Percentiles rank a stretch among this genome's conserved stretches.
phyloP scores from a whole-genome alignment of 2,329 filamentous ascomycete species.

The Emmonsiellopsis sp. region DNA sequence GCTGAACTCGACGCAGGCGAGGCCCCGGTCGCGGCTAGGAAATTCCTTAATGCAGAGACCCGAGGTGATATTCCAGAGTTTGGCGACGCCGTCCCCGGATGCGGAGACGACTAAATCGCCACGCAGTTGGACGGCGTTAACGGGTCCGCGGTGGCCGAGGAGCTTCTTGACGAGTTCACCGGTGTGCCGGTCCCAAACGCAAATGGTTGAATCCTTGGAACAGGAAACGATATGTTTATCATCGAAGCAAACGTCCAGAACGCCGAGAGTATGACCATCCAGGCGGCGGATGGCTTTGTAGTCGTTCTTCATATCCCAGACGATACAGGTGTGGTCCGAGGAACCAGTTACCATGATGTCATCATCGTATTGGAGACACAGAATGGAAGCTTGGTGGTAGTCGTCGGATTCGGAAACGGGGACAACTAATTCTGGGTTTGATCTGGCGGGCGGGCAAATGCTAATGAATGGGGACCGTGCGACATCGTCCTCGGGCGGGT shows the following conservation, averaged over 20 bases:
- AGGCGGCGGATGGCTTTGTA: constrained; percentile 75
- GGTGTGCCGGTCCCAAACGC: constrained; percentile 82
- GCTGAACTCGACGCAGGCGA: constrained; percentile 92
- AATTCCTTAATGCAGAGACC: constrained; percentile 88
- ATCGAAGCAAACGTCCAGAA: constrained; percentile 90
- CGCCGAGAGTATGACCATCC: constrained; percentile 69
- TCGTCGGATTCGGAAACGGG: constrained; percentile 28
- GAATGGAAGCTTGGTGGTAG: constrained; percentile 83
- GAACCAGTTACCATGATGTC: constrained; percentile 90
- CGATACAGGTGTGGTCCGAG: constrained; percentile 81
- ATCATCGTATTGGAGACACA: constrained; percentile 91
- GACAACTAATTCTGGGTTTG: constrained; percentile 44
- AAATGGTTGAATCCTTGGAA: constrained; percentile 90
- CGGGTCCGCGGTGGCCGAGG: constrained; percentile 77
- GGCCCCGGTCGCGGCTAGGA: constrained; percentile 76
- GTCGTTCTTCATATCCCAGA: constrained; percentile 72
- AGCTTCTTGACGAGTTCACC: constrained; percentile 68
- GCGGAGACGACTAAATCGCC: constrained; percentile 89
- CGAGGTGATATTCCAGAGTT: constrained; percentile 89
- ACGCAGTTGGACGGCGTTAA: constrained; percentile 92
- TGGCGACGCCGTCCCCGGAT: constrained; percentile 84
- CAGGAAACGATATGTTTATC: constrained; percentile 89
- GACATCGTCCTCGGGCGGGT: constrained; percentile 28
- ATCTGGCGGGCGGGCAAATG: constrained; percentile 42
- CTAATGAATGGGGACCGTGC: constrained; percentile 36